Base-by-base conservation (phyloP, 2,329 filamentous ascomycete species). In the Aspergillus aculeatus region DNA sequence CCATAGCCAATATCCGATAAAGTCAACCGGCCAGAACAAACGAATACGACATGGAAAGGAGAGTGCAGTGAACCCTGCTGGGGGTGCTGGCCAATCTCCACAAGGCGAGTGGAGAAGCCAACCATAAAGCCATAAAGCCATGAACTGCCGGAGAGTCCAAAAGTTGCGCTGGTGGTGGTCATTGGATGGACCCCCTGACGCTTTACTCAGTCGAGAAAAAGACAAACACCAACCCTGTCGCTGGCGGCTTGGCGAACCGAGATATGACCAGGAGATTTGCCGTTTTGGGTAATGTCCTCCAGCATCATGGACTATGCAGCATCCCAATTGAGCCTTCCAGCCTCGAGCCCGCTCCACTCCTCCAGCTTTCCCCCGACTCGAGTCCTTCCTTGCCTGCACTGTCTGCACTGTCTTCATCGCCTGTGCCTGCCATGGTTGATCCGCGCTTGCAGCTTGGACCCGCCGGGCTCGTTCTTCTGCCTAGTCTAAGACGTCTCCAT, bases 121-220 rank as follows among this genome's bases (percentile, higher is more conserved):
- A n/a, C n/a, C n/a, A n/a, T n/a, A n/a, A n/a, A n/a, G n/a, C n/a
- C n/a, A n/a, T 19, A 6, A 21, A 47, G 50, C 58, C 63, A 64
- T 56, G 65, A 67, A 67, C 64, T 47, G 53, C 48, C 58, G 61
- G 62, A 29, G 59, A 60, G 49, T 47, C 23, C 24, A 19, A 49
- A 21, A 31, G 21, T 14, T 50, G 31, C 23, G 35, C 38, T 41
- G 35, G 5, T 19, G 23, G 2, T n/a, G n/a, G 6, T 59, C 35
- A 62, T 66, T 66, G 64, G 64, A 24, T 19, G 3, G 9, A 44
- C 41, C 57, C 63, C 61, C 54, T 57, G 59, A 58, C 35, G 19
- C 24, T 23, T 21, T 1, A 12, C 11, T 60, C 49, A 23, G 60
- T 60, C 31, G 14, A 11, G 58, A 62, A 41, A 56, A 60, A 55